Percentiles rank a stretch among this genome's conserved stretches.
These are phyloP conservation scores for Echinosophora koreensis DNA, from an alignment of 306 rosid genomes.

Conservation along the genomic window DNA sequence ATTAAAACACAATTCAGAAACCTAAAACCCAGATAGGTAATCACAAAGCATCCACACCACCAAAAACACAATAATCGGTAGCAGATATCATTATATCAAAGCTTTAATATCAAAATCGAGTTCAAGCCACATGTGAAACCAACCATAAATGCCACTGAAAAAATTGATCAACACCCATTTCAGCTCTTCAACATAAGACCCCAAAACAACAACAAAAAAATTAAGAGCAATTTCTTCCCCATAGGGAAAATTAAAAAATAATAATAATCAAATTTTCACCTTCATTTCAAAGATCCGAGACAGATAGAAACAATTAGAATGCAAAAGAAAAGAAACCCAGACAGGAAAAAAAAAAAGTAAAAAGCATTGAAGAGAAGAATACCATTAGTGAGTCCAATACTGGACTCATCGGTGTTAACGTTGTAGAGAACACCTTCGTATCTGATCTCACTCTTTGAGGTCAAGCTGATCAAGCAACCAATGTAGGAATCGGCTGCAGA, in stretches of 20 bases:
- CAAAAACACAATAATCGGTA: neutral
- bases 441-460: conserved; percentile 85
- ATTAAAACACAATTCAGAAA: conserved; percentile 34
- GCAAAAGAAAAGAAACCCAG: neutral
- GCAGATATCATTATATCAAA: neutral
- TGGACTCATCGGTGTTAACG: conserved; percentile 79
- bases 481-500: conserved; percentile 70
- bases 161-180: neutral
- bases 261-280: neutral
- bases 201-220: neutral
- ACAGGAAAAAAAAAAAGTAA: neutral
- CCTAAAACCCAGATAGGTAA: neutral
- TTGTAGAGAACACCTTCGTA: conserved; percentile 76
- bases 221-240: neutral
- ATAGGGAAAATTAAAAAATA: neutral
- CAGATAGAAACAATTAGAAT: neutral
- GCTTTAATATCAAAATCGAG: neutral
- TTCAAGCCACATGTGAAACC: neutral
- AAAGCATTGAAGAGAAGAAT: conserved; percentile 11
- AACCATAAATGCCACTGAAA: neutral
- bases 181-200: neutral
- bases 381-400: conserved; percentile 80
- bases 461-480: conserved; percentile 76
- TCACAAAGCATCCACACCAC: neutral
- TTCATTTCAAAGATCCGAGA: conserved; percentile 22